Conservation (phyloP, 1,284 basidiomycete genomes). For the Ceratobasidium sp. region DNA sequence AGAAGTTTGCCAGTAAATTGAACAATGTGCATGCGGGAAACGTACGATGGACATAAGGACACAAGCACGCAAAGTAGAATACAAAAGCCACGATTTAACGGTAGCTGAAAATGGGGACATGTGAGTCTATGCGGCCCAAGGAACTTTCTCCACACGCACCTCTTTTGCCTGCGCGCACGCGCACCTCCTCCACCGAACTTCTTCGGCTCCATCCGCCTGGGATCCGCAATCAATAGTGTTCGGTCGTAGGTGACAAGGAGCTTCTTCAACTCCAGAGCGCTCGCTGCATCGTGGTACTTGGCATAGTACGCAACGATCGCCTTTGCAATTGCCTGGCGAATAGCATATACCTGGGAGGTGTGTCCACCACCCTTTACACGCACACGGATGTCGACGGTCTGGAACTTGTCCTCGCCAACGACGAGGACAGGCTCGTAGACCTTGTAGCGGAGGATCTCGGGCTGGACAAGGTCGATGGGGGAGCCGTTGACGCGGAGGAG, state of each 20-base stretch:
- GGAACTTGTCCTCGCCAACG: conserved; percentile 87
- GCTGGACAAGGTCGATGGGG: conserved; percentile 94
- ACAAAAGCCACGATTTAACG: conserved; percentile 70
- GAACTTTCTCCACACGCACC: conserved; percentile 63
- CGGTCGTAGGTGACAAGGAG: conserved; percentile 96
- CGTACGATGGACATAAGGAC: conserved; percentile 37
- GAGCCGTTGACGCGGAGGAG: conserved; percentile 98
- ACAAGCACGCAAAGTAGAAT: conserved; percentile 45
- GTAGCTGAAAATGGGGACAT: conserved; percentile 72
- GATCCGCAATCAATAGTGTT: conserved; percentile 96
- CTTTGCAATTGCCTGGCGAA: conserved; percentile 99
- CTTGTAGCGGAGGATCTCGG: conserved; percentile 97
- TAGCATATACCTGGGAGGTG: conserved; percentile 98
- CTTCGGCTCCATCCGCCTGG: conserved; percentile 99
- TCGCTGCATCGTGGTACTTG: conserved; percentile 99
- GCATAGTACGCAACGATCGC: conserved; percentile 98
- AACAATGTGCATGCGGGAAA: conserved; percentile 38
- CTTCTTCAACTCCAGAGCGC: conserved; percentile 97
- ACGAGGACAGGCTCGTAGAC: conserved; percentile 97
- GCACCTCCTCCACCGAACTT: conserved; percentile 98
- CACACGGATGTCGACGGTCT: conserved; percentile 94
- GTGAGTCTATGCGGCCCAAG: conserved; percentile 13
- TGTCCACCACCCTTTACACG: conserved; percentile 99
- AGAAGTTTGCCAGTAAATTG: conserved; percentile 20
- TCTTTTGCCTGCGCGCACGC: conserved; percentile 96